Base-by-base conservation (phyloP, 768 basidiomycete species). In the Macrolepiota dolichaula region DNA sequence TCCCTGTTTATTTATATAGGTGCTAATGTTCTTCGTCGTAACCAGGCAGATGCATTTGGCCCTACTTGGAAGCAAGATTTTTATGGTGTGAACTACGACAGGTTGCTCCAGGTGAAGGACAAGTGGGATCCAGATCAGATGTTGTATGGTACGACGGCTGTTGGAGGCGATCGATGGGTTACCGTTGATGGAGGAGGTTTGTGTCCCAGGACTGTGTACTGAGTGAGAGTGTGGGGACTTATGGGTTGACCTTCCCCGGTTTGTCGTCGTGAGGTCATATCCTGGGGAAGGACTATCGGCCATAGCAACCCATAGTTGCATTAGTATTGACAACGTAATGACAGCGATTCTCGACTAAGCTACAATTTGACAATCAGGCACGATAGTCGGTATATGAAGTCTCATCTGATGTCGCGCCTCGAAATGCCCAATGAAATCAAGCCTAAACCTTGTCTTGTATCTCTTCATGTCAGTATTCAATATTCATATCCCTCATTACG, bases 401-500 rank as follows among this genome's bases (percentile, higher is more conserved):
- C 72, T 98, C 96, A 70, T 96, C 97, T 62, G 98, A 75, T 51
- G 98, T n/a, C n/a, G 71, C 7, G 87, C 83, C 76, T 98, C 96
- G 69, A 98, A 97, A 70, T 96, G 92, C 74, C 96, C 94, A 74
- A 98, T 95, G 2, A 96, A 79, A 72, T 97, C 93, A 54, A 98
- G 76, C 62, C 94, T 82, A 76, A 99, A 99, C 76, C 98, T 98
- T 69, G 7, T 98, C 96, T 67, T 97, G 94, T 25, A 99, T 87
- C 75, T 97, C 88, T 65, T 89, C 90, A 67, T 91, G 88, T 17
- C 89, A 87, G 65, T 91, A 89, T 72, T 95, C 94, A 51, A 99
- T 96, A 66, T 96, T 96, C 2, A 94, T 95, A 65, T 98, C 95
- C 10, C 95, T 89, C 97, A 98, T 98, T n/a, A n/a, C n/a, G n/a